Evolutionary conservation across 768 basidiomycete species (phyloP).

Genomic region (Russula emetica): DNA sequence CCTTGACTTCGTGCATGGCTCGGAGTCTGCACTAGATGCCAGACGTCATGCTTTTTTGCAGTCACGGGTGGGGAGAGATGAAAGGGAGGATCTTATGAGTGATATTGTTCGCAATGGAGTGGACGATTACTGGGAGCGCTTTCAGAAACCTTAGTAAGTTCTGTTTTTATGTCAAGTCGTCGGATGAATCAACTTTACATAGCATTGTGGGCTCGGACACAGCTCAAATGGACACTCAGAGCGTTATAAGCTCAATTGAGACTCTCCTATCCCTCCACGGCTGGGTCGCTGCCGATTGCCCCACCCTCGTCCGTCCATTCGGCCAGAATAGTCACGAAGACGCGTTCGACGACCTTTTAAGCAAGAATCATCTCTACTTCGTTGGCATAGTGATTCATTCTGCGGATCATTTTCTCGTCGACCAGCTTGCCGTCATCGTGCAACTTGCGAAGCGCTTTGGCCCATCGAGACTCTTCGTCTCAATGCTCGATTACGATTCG

Average conservation of each 20-base stretch:
- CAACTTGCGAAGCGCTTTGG: constrained; percentile 92
- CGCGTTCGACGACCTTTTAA: constrained; percentile 84
- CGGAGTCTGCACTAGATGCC: constrained; percentile 81
- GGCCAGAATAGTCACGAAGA: constrained; percentile 84
- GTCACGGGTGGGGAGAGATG: constrained; percentile 81
- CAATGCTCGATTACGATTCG: constrained; percentile 96
- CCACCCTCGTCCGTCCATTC: constrained; percentile 91
- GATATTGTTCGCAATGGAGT: constrained; percentile 72
- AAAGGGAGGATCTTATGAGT: constrained; percentile 74
- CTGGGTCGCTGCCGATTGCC: constrained; percentile 96
- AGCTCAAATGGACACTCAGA: constrained; percentile 84
- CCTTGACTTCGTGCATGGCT: constrained; percentile 57
- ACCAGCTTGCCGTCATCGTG: constrained; percentile 96
- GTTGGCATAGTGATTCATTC: constrained; percentile 95
- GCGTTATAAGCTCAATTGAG: constrained; percentile 84
- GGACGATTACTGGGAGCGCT: constrained; percentile 86
- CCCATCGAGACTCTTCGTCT: constrained; percentile 87
- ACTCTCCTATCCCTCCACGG: constrained; percentile 93
- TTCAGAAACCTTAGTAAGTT: constrained; percentile 86
- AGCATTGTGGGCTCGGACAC: constrained; percentile 83
- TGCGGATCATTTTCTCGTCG: constrained; percentile 97
- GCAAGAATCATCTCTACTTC: constrained; percentile 83
- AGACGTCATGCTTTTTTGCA: constrained; percentile 88
- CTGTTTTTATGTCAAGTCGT: not conserved
- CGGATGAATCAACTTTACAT: not conserved